Base-by-base conservation (phyloP, 148 eudicot species). In the Persicaria tinctoria region DNA sequence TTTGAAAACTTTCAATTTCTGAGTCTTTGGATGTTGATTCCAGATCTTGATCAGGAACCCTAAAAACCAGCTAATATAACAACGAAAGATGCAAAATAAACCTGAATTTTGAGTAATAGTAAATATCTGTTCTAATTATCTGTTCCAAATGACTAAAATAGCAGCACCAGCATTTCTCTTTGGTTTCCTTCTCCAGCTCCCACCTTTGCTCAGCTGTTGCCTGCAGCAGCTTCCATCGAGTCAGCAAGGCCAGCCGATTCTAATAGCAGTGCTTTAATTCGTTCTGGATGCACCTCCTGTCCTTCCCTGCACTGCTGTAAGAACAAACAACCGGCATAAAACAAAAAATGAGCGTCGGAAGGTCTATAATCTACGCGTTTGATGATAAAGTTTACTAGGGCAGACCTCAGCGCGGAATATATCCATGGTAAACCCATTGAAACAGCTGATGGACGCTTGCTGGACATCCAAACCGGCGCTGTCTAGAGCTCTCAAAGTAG, bases 381-480 rank as follows among this genome's bases (percentile, higher is more conserved):
- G 27, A 8, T 20, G 6, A 38, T 12, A 68, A 45, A 38, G 2
- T 14, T 14, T 17, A 7, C 51, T 70, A 23, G 51, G 70, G 69
- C 17, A 69, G 70, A 94, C 98, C 98, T 94, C 97, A 81, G 98
- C 98, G 12, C 90, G 85, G 70, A 91, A 94, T 75, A 94, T 84
- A 79, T 94, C 98, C 85, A 94, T 77, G 7, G 96, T 89, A 70
- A 94, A 94, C 5, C 98, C 98, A 81, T 94, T 91, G 89, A 91
- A 88, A 82, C 96, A 94, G 82, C 97, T 94, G 75, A 94, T 87
- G 60, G 90, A 93, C 9, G 98, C 98, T 84, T 94, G 98, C 77
- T 94, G 96, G 70, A 94, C 83, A 76, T 94, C 97, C 55, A 94
- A 77, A 47, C 96, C 97, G 50, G 92, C 88, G 16, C 78, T 80